Evolutionary conservation across 768 basidiomycete genomes (phyloP), one percentile per base, ranked within the genome.

Genomic region (Podaxis sp.): DNA sequence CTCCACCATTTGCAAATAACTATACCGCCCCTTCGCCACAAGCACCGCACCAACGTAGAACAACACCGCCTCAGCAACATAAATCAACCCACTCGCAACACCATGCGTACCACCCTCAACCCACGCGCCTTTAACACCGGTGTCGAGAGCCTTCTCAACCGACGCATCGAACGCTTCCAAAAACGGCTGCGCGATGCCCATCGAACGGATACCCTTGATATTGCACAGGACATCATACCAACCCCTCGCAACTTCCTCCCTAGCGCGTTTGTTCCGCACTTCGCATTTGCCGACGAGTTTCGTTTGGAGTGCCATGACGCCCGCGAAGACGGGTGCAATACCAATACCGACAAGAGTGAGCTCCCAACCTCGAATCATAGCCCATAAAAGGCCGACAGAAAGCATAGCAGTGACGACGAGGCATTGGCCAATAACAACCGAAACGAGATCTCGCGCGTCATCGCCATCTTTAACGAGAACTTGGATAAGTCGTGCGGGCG

Each of bases 1-100:
- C 74, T 96, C 86, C 36, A 96, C 84, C 91, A 97, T 93, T 69
- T 88, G 87, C 63, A 90, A 82, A 72, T 96, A 98, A 8, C 85
- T 85, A 74, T 96, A 96, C 22, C 84, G 86, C 8, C 93, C 94
- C 1, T 81, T 79, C 3, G 87, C 82, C 59, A 98, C 86, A 64
- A 98, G 82, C n/a, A 93, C 77, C 0, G 94, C 91, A 47, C 94
- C 93, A 55, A 94, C 88, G 69, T 91, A 96, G 77, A 97, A 96
- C 55, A 99, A 79, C 17, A 98, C 78, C 0, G 93, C 96, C 74
- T 98, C 92, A 0, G 93, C 87, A 22, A 94, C 80, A 71, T 97
- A 95, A 57, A 96, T 93, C 63, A 98, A 79, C 0, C 89, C 89
- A 60, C 85, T 90, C 2, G 90, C 85, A 19, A 94, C 82, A 9